Percentiles rank a stretch among this genome's conserved stretches.
Evolutionary conservation across 2,329 filamentous ascomycete species (phyloP).

Genomic region (Dactylellina haptotyla): DNA sequence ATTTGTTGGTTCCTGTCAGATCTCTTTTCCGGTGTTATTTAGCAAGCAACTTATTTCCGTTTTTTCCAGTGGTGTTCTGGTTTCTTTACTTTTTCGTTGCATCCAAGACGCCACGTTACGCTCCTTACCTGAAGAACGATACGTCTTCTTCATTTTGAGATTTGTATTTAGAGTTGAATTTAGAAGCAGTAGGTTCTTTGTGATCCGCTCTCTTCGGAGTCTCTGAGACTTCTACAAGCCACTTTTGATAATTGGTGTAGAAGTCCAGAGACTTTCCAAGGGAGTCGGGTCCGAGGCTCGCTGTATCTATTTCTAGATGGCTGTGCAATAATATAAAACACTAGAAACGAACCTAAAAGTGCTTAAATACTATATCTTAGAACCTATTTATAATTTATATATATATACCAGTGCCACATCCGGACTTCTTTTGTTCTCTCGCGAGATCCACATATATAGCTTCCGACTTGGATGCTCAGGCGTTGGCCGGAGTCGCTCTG

Average conservation of each 20-base stretch:
- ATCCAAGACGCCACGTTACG: constrained; percentile 8
- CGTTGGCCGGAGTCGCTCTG: neutral
- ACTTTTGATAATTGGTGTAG: constrained; percentile 29
- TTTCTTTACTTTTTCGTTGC: constrained; percentile 9
- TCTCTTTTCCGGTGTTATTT: constrained; percentile 32
- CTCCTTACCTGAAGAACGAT: constrained; percentile 25
- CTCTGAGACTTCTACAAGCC: neutral
- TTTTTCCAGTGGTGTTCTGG: constrained; percentile 14
- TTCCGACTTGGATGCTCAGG: neutral
- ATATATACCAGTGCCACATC: neutral
- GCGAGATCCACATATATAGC: neutral
- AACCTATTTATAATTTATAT: too few relatives aligned
- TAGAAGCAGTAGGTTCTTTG: too few relatives aligned
- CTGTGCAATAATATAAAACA: neutral
- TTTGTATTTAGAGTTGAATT: constrained; percentile 18
- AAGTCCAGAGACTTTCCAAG: neutral
- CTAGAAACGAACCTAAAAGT: neutral
- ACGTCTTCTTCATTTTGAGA: too few relatives aligned
- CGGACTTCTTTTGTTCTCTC: neutral
- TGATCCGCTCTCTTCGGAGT: neutral
- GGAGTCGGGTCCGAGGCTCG: neutral
- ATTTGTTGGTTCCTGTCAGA: constrained; percentile 24
- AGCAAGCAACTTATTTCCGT: constrained; percentile 36
- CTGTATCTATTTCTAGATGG: neutral
- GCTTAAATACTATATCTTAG: too few relatives aligned